Base-by-base conservation (phyloP, 108 stramenopile species). In the Epithemia pelagica region DNA sequence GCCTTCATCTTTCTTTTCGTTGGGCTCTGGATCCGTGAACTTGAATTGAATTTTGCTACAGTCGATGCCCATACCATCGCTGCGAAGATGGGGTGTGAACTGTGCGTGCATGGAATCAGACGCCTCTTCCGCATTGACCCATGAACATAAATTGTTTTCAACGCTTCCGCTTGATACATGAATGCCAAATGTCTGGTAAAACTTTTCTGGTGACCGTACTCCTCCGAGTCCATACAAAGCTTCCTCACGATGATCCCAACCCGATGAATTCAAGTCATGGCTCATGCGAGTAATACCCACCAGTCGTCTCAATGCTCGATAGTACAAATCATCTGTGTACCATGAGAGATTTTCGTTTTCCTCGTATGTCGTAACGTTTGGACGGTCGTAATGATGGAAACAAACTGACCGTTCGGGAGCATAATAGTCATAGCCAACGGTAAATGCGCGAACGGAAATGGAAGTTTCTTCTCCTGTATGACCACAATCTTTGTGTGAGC, bases 21-120 rank as follows among this genome's bases (percentile, higher is more conserved):
- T n/a, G n/a, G n/a, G n/a, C n/a, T n/a, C n/a, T 29, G 82, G 82
- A 54, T 83, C 82, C n/a, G 54, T 56, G 68, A 78, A 83, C 28
- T 61, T 29, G 64, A 74, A 92, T 32, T 77, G 28, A 30, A 88
- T 84, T 20, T 79, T 67, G 22, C 56, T 54, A 58, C 91, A 94
- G 62, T 94, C 93, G 52, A 94, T 85, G 31, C 93, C 93, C 88
- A 89, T 91, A 24, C 93, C 93, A 77, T 94, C 89, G 23, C 65
- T 70, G 57, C 88, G 74, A 22, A 91, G 58, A 5, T 69, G 62
- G 28, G 71, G 64, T 10, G 52, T 66, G 52, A 90, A 90, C 54
- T 71, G 52, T 2, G 78, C 74, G 74, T 94, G 93, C 90, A 94
- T 90, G 20, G 82, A 82, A 7, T 71, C 75, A 24, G n/a, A n/a